Conservation (phyloP, 2,329 filamentous ascomycete species). For the Epichloe amarillans region DNA sequence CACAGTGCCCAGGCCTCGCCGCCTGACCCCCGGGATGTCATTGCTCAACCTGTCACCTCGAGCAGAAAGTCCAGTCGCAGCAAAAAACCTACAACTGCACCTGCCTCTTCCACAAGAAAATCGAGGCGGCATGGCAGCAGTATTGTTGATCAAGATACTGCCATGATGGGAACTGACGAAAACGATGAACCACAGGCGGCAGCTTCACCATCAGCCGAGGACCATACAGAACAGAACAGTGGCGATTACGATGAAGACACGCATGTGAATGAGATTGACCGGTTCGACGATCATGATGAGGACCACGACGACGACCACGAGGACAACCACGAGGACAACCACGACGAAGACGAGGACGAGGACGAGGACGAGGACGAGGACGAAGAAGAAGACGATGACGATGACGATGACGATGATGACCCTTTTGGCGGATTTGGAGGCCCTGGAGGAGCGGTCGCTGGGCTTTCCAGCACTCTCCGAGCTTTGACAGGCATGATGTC, state of each 20-base stretch:
- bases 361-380: slow-evolving; percentile 8
- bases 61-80: slow-evolving; percentile 60
- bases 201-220: slow-evolving; percentile 25
- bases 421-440: slow-evolving; percentile 58
- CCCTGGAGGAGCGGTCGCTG: slow-evolving; percentile 45
- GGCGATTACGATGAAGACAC: slow-evolving; percentile 17
- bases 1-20: slow-evolving; percentile 30
- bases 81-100: slow-evolving; percentile 45
- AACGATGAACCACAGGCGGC: slow-evolving; percentile 27
- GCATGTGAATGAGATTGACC: slow-evolving; percentile 22
- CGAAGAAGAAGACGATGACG: slow-evolving; percentile 42
- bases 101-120: slow-evolving; percentile 28
- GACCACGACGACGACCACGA: slow-evolving; percentile 21
- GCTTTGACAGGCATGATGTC: slow-evolving; percentile 88
- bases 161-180: slow-evolving; percentile 58
- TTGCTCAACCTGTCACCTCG: slow-evolving; percentile 46
- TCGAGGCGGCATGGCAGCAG: slow-evolving; percentile 41
- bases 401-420: slow-evolving; percentile 55
- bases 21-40: slow-evolving; percentile 46
- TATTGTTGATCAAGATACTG: slow-evolving; percentile 47
- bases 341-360: slow-evolving; percentile 11
- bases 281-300: slow-evolving; percentile 18
- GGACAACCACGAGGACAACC: slow-evolving; percentile 20
- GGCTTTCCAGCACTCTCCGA: slow-evolving; percentile 67
- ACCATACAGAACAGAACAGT: slow-evolving; percentile 26